These are phyloP conservation scores for Apiospora hydei DNA, from an alignment of 2,329 filamentous ascomycete genomes.

Conservation along the genomic window DNA sequence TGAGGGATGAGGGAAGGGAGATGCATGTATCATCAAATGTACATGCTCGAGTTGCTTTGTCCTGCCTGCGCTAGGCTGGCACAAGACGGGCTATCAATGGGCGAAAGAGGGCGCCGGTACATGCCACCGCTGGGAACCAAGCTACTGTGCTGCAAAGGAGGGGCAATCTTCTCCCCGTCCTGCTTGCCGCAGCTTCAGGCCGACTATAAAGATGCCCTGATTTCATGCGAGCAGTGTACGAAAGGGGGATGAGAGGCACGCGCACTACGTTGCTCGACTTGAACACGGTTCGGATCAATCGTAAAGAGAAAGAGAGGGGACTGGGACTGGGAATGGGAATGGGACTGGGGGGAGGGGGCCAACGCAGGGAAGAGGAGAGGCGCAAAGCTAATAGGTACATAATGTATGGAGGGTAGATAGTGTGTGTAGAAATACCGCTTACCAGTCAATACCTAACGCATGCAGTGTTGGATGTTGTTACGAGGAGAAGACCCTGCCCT, in stretches of 20 bases:
- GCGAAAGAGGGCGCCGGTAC: conserved; percentile 19
- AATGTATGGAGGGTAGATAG: background rate
- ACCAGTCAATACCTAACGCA: conserved; percentile 18
- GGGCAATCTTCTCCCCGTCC: background rate
- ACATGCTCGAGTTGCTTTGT: conserved; percentile 20
- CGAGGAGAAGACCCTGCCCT: conserved; percentile 16
- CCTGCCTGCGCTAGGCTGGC: conserved; percentile 19
- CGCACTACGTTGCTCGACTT: conserved; percentile 9
- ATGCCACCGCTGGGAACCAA: conserved; percentile 15
- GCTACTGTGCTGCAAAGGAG: conserved; percentile 18
- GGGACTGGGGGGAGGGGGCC: background rate
- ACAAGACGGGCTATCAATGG: conserved; percentile 14
- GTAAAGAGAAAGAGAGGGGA: background rate
- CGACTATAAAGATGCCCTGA: background rate
- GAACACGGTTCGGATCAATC: conserved; percentile 4
- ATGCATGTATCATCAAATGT: conserved; percentile 16
- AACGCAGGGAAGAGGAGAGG: conserved; percentile 6
- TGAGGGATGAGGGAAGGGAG: conserved; percentile 18
- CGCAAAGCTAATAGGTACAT: background rate
- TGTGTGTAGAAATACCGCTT: conserved; percentile 14
- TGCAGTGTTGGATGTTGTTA: conserved; percentile 19
- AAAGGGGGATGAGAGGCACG: background rate
- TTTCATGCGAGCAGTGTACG: background rate
- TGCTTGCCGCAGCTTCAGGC: conserved; percentile 12
- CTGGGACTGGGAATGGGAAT: background rate